Evolutionary conservation across 2,329 filamentous ascomycete species (phyloP).

Genomic region (Phialemoniopsis sp.): DNA sequence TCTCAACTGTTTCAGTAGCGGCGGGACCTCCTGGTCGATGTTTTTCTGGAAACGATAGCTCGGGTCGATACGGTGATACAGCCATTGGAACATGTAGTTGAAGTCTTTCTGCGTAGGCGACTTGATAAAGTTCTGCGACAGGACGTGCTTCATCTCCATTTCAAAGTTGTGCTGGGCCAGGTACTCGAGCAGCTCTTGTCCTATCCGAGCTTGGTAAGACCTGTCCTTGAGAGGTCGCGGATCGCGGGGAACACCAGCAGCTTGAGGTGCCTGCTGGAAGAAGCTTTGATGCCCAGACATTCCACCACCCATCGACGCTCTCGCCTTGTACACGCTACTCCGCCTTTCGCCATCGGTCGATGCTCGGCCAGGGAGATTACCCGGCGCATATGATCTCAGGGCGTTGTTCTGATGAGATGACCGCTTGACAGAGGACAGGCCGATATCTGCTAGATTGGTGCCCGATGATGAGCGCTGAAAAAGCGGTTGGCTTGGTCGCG

Average conservation of each 20-base stretch:
- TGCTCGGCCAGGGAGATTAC: conserved; percentile 34
- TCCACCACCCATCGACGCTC: conserved; percentile 62
- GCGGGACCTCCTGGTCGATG: conserved; percentile 91
- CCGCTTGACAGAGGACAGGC: conserved; percentile 79
- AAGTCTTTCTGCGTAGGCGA: conserved; percentile 98
- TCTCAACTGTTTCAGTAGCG: conserved; percentile 85
- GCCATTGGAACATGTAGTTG: conserved; percentile 95
- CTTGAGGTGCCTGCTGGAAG: conserved; percentile 81
- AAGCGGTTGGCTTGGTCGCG: conserved; percentile 78
- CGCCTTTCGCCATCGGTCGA: conserved; percentile 56
- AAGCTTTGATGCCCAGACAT: conserved; percentile 79
- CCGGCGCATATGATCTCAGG: conserved; percentile 68
- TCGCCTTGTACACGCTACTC: conserved; percentile 76
- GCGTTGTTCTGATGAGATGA: conserved; percentile 68
- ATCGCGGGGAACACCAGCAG: conserved; percentile 79
- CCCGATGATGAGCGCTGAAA: conserved; percentile 85
- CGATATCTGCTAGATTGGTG: conserved; percentile 72
- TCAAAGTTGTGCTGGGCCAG: conserved; percentile 93
- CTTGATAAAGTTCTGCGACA: conserved; percentile 87
- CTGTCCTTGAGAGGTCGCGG: conserved; percentile 82
- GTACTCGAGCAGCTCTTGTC: conserved; percentile 87
- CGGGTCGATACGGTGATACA: conserved; percentile 94
- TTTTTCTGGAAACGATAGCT: conserved; percentile 90
- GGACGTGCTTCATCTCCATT: conserved; percentile 90
- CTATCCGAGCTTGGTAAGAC: conserved; percentile 75